Base-by-base conservation (phyloP, 2,329 filamentous ascomycete genomes). In the Dothistroma pini region DNA sequence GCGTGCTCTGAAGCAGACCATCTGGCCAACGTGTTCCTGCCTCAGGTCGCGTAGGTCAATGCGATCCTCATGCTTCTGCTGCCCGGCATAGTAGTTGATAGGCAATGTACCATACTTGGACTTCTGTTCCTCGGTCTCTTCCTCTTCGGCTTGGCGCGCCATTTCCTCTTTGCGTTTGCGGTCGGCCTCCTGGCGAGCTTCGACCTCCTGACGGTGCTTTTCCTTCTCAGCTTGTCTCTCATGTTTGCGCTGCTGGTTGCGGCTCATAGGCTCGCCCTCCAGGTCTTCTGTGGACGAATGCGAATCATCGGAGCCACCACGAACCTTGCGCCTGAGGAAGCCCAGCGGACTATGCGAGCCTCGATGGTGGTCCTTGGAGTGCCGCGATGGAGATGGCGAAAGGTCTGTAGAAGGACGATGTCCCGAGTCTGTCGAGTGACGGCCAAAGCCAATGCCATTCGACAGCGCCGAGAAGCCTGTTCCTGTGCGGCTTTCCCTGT, bases 1-100 rank as follows among this genome's bases (percentile, higher is more conserved):
- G 35, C 90, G 83, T 38, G 88, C 89, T 47, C 86, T 85, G 77
- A 93, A 91, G 58, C 78, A 76, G 54, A 91, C 80, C 64, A 83
- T 79, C 67, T 86, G 77, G 35, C 86, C 88, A 21, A 82, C 78
- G 60, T 82, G 76, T n/a, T 77, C 76, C 3, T 77, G 72, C 6
- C 78, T 80, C 55, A 88, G 79, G 48, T 81, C 76, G 14, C 81
- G 77, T 19, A 88, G 75, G 25, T 80, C 75, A 57, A 78, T 71
- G 14, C 83, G 79, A 2, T 75, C 68, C 64, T 84, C 75, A 54
- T 79, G 72, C 61, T 79, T 75, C 72, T 79, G 78, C 59, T 80
- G 76, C 62, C 79, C 78, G 16, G 85, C 79, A 64, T 82, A 87
- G 72, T 82, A 82, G 73, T 87, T 84, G 66, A 86, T 75, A 3